These are phyloP conservation scores for Geoglossum cookeanum DNA, from an alignment of 2,329 filamentous ascomycete species.

Conservation along the genomic window DNA sequence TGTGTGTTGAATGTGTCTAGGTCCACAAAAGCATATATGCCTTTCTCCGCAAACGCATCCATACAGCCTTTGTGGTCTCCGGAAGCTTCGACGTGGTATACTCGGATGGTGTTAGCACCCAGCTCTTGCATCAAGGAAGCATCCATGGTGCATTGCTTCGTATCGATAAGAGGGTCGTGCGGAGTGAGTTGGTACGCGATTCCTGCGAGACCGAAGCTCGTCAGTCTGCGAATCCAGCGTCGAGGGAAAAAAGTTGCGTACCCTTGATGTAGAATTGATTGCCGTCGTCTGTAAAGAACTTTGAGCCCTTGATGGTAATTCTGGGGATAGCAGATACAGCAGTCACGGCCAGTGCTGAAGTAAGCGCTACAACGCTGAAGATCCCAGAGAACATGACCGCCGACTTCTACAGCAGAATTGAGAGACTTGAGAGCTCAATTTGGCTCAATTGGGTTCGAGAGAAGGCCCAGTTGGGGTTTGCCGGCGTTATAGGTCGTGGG, in stretches of 20 bases:
- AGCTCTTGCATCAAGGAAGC: conserved; percentile 59
- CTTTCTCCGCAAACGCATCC: conserved; percentile 56
- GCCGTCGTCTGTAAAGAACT: conserved; percentile 69
- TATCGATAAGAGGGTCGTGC: conserved; percentile 58
- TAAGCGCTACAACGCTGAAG: not conserved
- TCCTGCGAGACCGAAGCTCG: conserved; percentile 45
- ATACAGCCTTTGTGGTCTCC: conserved; percentile 64
- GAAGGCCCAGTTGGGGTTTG: not conserved
- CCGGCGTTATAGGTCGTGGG: not conserved
- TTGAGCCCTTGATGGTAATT: conserved; percentile 49
- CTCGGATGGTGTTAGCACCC: conserved; percentile 66
- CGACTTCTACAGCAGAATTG: not conserved
- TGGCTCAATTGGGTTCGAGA: not conserved
- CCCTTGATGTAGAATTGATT: conserved; percentile 74
- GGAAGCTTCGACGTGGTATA: conserved; percentile 65
- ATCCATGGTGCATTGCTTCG: conserved; percentile 58
- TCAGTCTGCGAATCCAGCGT: conserved; percentile 9
- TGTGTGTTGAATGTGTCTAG: conserved; percentile 57
- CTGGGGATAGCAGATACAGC: conserved; percentile 30
- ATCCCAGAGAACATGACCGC: not conserved
- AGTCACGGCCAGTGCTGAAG: conserved; percentile 5
- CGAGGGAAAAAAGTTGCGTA: conserved; percentile 18
- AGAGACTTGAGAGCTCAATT: not conserved
- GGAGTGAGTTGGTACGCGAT: conserved; percentile 31
- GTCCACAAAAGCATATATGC: conserved; percentile 72